Base-by-base conservation (phyloP, 331 rosid species). In the Quercus lobata region DNA sequence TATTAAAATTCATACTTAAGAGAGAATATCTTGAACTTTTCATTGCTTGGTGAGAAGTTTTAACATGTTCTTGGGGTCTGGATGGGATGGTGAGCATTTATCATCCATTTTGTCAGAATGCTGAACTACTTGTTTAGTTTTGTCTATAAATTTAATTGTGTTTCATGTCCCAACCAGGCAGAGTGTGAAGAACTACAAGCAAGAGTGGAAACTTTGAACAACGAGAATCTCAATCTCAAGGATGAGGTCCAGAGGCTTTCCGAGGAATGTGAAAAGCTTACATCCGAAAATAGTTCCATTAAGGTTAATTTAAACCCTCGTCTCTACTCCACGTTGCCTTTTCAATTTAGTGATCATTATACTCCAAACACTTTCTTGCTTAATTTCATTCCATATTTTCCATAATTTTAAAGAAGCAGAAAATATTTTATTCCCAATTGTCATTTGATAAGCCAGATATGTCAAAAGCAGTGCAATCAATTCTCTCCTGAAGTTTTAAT, bases 101-200 rank as follows among this genome's bases (percentile, higher is more conserved):
- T 73, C 75, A 54, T 76, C 54, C 71, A 25, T 57, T 76, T 16
- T 21, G 37, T 68, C 55, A 29, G 72, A 62, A 29, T 77, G 25
- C 77, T 35, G 68, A 61, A 61, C 34, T 25, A 29, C 75, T 63
- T 62, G 72, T 70, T 70, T 66, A 14, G 29, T 25, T 41, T 37
- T 35, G 25, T 37, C 41, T 19, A 29, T 57, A 19, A 78, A 24
- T 12, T 77, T 34, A 52, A 14, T 60, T 80, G 52, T 44, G 4
- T 81, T 78, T 80, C 69, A 32, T 76, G 60, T 77, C 69, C 71
- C 69, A 16, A 83, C 76, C 77, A 95, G 99, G 97, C 96, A 19
- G 99, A 95, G 80, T 95, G 99, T 82, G 99, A 95, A 85, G 99
- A 93, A 72, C 86, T 93, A 61, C 98, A 89, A 76, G 88, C 75